Evolutionary conservation across 2,329 filamentous ascomycete species (phyloP).

Genomic region (Beauveria asiatica): DNA sequence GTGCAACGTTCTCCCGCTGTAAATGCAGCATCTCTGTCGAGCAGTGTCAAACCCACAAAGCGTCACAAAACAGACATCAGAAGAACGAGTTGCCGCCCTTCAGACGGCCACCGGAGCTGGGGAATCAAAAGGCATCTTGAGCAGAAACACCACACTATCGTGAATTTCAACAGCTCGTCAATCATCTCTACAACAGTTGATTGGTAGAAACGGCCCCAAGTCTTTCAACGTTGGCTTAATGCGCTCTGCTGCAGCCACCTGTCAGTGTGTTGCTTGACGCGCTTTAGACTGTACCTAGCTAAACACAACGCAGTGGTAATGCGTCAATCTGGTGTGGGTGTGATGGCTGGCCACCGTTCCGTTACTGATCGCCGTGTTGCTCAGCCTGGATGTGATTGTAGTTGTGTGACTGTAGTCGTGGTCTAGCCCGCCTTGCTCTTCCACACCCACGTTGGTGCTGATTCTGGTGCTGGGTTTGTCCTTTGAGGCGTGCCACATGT

Average conservation of each 20-base stretch:
- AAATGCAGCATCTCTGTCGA: too few relatives aligned
- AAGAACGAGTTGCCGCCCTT: too few relatives aligned
- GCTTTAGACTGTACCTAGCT: background rate
- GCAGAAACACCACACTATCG: too few relatives aligned
- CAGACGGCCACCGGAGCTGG: too few relatives aligned
- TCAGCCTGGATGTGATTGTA: background rate
- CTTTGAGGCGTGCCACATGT: background rate
- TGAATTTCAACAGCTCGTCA: background rate
- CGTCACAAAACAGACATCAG: too few relatives aligned
- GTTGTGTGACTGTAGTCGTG: background rate
- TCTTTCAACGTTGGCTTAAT: background rate
- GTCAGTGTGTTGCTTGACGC: conserved; percentile 3
- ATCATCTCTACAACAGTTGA: background rate
- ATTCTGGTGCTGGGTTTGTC: background rate
- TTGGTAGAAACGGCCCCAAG: conserved; percentile 3
- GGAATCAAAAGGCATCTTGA: too few relatives aligned
- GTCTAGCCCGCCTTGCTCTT: background rate
- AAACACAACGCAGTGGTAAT: background rate
- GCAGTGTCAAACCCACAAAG: too few relatives aligned
- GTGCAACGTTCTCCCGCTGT: too few relatives aligned
- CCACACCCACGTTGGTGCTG: background rate
- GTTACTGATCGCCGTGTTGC: background rate
- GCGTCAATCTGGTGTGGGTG: background rate
- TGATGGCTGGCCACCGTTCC: background rate
- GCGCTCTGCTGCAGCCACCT: background rate